These are phyloP conservation scores for Backusella australiensis DNA, from an alignment of 192 early-diverging fungal genomes.

Conservation along the genomic window DNA sequence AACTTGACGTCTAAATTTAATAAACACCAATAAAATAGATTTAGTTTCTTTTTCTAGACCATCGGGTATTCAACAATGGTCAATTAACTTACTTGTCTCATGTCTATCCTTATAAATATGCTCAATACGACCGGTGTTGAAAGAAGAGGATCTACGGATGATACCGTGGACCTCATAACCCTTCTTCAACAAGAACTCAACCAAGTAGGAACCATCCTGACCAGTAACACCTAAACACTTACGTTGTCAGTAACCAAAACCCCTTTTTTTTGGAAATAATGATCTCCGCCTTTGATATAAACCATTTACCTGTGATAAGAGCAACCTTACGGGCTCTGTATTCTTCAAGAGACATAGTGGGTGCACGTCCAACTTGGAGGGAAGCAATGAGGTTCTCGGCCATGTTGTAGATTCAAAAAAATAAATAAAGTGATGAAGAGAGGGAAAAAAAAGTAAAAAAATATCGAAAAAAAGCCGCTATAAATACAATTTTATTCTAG, in stretches of 20 bases:
- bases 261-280: background rate
- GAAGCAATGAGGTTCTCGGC: conserved; percentile 1
- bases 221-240: conserved; percentile 67
- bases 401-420: conserved; percentile 2
- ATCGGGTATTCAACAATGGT: background rate
- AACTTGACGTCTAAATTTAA: conserved; percentile 50
- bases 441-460: background rate
- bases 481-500: background rate
- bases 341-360: conserved; percentile 41
- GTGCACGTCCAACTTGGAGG: conserved; percentile 4
- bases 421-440: background rate
- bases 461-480: background rate
- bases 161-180: conserved; percentile 81
- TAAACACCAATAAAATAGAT: background rate
- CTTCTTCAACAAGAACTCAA: conserved; percentile 69
- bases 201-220: conserved; percentile 78
- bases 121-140: conserved; percentile 80
- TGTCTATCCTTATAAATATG: conserved; percentile 76
- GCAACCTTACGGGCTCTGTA: conserved; percentile 60
- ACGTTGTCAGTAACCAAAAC: background rate
- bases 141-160: conserved; percentile 78
- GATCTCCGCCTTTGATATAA: background rate
- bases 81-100: conserved; percentile 45
- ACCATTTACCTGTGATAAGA: conserved; percentile 53
- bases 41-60: background rate